phyloP scores from a whole-genome alignment of 2,329 filamentous ascomycete species.

The Venturia oleaginea region DNA sequence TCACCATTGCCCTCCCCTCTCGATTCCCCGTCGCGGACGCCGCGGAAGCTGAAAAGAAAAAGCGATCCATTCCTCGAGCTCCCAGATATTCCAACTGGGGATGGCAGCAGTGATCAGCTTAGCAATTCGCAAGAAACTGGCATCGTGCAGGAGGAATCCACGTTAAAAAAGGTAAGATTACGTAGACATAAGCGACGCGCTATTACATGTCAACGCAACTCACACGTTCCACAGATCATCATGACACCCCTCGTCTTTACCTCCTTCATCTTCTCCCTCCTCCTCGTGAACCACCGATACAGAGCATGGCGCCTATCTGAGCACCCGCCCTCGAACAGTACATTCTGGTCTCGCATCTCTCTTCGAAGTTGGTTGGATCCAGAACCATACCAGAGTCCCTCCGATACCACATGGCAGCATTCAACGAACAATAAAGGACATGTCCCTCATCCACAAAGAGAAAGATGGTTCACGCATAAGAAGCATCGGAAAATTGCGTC shows the following conservation, averaged over 20 bases:
- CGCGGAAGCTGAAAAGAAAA: background rate
- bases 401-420: conserved; percentile 21
- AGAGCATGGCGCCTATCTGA: conserved; percentile 38
- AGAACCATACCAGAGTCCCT: conserved; percentile 36
- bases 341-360: conserved; percentile 28
- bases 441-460: conserved; percentile 15
- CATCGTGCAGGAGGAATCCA: background rate
- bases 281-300: conserved; percentile 51
- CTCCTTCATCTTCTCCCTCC: conserved; percentile 56
- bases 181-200: background rate
- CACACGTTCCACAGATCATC: conserved; percentile 29
- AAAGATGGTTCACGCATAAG: conserved; percentile 30
- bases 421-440: conserved; percentile 18
- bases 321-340: conserved; percentile 23
- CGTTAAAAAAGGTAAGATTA: background rate
- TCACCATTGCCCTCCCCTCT: background rate
- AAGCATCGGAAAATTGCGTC: conserved; percentile 48
- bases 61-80: conserved; percentile 16
- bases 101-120: background rate
- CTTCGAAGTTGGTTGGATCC: conserved; percentile 27
- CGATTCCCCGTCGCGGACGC: background rate
- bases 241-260: conserved; percentile 56
- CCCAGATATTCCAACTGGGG: conserved; percentile 4
- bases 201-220: background rate
- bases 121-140: background rate